These are phyloP conservation scores for Leucosporidium creatinivorum DNA, from an alignment of 768 basidiomycete species.

Conservation along the genomic window DNA sequence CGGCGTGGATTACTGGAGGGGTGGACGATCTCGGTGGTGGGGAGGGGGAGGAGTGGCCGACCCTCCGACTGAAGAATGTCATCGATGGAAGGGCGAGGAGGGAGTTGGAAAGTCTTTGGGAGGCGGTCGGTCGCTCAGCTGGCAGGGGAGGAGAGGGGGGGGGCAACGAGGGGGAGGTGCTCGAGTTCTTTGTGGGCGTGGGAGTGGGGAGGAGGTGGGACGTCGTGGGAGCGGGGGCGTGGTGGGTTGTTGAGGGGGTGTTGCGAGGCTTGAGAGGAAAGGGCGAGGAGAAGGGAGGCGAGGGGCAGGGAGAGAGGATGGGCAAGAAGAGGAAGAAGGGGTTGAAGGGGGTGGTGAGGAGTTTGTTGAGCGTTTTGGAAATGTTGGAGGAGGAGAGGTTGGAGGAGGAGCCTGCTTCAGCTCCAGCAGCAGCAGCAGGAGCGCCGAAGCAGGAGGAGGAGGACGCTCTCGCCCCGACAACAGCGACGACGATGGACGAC, in stretches of 20 bases:
- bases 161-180: constrained; percentile 58
- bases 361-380: constrained; percentile 47
- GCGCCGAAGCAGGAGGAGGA: constrained; percentile 38
- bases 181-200: constrained; percentile 71
- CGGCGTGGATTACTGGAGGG: constrained; percentile 11
- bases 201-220: constrained; percentile 51
- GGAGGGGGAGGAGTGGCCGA: constrained; percentile 19
- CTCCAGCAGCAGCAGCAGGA: no score
- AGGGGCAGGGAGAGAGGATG: not conserved
- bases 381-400: constrained; percentile 58
- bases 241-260: constrained; percentile 75
- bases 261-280: constrained; percentile 70
- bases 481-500: not conserved
- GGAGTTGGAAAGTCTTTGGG: constrained; percentile 53
- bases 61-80: constrained; percentile 59
- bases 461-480: constrained; percentile 18
- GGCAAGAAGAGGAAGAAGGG: constrained; percentile 8
- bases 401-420: no score
- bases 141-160: constrained; percentile 58
- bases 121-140: constrained; percentile 72
- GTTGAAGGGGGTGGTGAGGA: constrained; percentile 8
- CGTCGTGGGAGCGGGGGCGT: constrained; percentile 55
- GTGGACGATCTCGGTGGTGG: not conserved
- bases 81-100: constrained; percentile 52
- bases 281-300: no score